Evolutionary conservation across 2,329 filamentous ascomycete species (phyloP), one percentile per base, ranked within the genome.

Genomic region (Fusarium euwallaceae): DNA sequence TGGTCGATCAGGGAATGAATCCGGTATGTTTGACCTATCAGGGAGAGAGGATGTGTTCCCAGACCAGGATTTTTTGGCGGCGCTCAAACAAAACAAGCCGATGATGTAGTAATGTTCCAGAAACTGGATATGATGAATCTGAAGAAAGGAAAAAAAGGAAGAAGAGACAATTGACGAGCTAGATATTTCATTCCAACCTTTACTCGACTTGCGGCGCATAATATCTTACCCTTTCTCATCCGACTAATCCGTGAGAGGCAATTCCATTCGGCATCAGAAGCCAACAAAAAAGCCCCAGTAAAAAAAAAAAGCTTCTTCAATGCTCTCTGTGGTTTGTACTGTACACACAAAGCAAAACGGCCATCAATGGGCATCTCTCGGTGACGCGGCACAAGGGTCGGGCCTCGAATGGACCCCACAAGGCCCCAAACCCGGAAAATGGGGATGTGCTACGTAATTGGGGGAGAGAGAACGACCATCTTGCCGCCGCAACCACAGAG

Each of bases 361-460:
- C 53, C 53, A 9, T 24, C 11, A 56, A 16, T 29, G 7, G 16
- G 9, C 4, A 29, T 20, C 59, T 73, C 36, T 73, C 59, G 71
- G 71, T 73, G 71, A 73, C 71, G 71, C 71, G 71, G 71, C 71
- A 58, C 67, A 53, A 53, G 48, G 48, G 48, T 53, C 48, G 48
- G 24, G 48, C 48, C 48, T 53, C 48, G 48, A 53, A 29, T 29
- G 12, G 22, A 60, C 56, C 34, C 56, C 56, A 27, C 56, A 14
- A 53, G 24, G 12, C 34, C 34, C 60, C 60, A 58, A 72, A 51
- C 64, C 43, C 69, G 59, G 53, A 71, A 48, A 70, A 56, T 59
- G 24, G 67, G 67, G 56, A 60, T 29, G 17, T 8, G 36, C 64
- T 72, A 74, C 71, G 71, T 72, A 72, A 74, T 53, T 69, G 41